Base-by-base conservation (phyloP, 768 basidiomycete species). In the Kwoniella mangroviensis region DNA sequence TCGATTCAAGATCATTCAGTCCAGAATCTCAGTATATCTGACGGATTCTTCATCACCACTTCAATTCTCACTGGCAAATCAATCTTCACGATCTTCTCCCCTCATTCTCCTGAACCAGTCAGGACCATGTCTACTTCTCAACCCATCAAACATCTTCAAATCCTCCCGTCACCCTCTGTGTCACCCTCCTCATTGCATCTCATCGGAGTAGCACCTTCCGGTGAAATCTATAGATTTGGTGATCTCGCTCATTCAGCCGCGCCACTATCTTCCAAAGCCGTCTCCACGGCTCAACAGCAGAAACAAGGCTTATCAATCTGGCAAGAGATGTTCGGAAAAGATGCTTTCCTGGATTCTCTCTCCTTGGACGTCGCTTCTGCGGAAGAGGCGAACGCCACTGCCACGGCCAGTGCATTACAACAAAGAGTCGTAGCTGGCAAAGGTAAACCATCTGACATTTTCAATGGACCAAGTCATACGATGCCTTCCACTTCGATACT, bases 241-340 rank as follows among this genome's bases (percentile, higher is more conserved):
- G 73, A 79, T 43, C 60, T 65, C n/a, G 65, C 74, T 54, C 60
- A 73, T 10, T 58, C 71, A 13, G 62, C 70, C 9, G 59, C 74
- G 28, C 69, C 57, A 22, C 34, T 86, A 86, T 13, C 86, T 87
- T 81, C 83, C 15, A 84, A 86, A 21, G 85, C 80, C 43, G 85
- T 81, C 51, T 83, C 86, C 67, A 77, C 80, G 58, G 78, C 76
- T 22, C 69, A 78, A 11, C 49, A 68, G 45, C 78, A 28, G 77
- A 73, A 85, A 73, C 79, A 81, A 24, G 85, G 77, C 71, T 85
- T 86, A 68, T 91, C 92, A 9, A 85, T 97, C 7, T 93, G 95
- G 84, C 91, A 93, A 81, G 93, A 95, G 78, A 92, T 95, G 78
- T 97, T 96, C 78, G 94, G 94, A 49, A 85, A 88, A 68, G 88